A percentile compares a stretch with the other conserved stretches of the same genome.
These are phyloP conservation scores for Acorus gramineus DNA, from an alignment of 106 monocot genomes.

Conservation along the genomic window DNA sequence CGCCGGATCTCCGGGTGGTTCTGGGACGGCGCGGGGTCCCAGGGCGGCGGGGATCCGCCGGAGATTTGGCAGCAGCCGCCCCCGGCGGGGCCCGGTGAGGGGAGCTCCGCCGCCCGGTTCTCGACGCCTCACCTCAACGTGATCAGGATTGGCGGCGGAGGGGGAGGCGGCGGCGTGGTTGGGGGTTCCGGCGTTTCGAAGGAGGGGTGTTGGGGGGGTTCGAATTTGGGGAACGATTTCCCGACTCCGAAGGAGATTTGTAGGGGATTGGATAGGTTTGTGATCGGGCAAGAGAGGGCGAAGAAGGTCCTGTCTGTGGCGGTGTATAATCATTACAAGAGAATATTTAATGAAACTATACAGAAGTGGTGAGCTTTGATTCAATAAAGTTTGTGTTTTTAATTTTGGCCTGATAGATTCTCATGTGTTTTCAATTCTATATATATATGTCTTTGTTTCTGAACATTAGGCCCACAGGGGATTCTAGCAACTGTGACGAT, in stretches of 20 bases:
- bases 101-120: constrained; percentile 13
- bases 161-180: constrained; percentile 17
- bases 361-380: constrained; percentile 33
- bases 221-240: constrained; percentile 47
- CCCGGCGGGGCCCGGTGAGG: constrained; percentile 8
- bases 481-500: constrained; percentile 17
- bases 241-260: constrained; percentile 85
- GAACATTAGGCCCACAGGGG: constrained; percentile 38
- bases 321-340: constrained; percentile 84
- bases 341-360: constrained; percentile 48
- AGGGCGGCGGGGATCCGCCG: constrained; percentile 42
- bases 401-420: neutral
- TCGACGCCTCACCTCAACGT: constrained; percentile 31
- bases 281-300: constrained; percentile 68
- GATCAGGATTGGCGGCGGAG: constrained; percentile 41
- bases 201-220: constrained; percentile 43
- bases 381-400: neutral
- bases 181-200: constrained; percentile 17
- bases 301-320: constrained; percentile 90
- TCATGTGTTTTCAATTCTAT: neutral
- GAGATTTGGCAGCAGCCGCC: constrained; percentile 72
- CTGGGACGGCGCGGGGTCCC: neutral
- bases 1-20: no score
- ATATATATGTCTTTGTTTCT: constrained; percentile 3
- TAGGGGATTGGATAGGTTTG: constrained; percentile 70